A percentile compares a stretch with the other conserved stretches of the same genome.
These are phyloP conservation scores for Cercospora citrullina DNA, from an alignment of 2,329 filamentous ascomycete species.

Conservation along the genomic window DNA sequence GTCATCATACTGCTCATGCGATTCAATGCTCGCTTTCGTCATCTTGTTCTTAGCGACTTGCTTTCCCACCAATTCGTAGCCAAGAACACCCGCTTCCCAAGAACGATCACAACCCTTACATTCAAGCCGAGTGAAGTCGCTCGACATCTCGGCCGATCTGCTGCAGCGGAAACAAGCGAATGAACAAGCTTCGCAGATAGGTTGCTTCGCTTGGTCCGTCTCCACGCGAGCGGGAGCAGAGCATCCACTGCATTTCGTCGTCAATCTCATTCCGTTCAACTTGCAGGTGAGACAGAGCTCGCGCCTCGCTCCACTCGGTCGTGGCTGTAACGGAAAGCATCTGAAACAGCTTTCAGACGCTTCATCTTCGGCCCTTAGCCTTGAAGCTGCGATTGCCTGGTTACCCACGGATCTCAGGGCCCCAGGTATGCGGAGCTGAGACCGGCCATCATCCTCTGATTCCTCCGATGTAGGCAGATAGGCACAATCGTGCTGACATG, in stretches of 20 bases:
- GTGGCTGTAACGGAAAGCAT: conserved; percentile 6
- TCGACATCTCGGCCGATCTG: conserved; percentile 24
- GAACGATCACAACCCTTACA: conserved; percentile 39
- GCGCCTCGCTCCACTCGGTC: conserved; percentile 8
- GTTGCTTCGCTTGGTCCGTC: conserved; percentile 10
- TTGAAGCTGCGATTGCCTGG: background rate
- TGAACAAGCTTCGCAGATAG: conserved; percentile 45
- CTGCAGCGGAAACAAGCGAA: conserved; percentile 49
- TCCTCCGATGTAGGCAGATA: conserved; percentile 40
- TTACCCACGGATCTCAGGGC: conserved; percentile 29
- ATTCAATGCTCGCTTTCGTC: background rate
- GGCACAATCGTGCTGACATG: conserved; percentile 37
- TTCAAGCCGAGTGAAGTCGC: conserved; percentile 25
- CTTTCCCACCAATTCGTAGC: conserved; percentile 39
- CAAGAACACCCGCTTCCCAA: conserved; percentile 45
- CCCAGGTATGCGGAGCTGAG: conserved; percentile 45
- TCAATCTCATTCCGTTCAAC: conserved; percentile 19
- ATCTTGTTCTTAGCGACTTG: background rate
- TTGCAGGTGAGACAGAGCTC: conserved; percentile 19
- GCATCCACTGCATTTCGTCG: conserved; percentile 21
- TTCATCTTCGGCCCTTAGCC: conserved; percentile 5
- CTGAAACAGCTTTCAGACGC: background rate
- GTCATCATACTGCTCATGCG: conserved; percentile 17
- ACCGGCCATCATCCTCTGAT: conserved; percentile 43
- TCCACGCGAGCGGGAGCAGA: conserved; percentile 20